A percentile compares a stretch with the other conserved stretches of the same genome.
Conservation (phyloP, 2,329 filamentous ascomycete species). For the Fusarium sp. region DNA sequence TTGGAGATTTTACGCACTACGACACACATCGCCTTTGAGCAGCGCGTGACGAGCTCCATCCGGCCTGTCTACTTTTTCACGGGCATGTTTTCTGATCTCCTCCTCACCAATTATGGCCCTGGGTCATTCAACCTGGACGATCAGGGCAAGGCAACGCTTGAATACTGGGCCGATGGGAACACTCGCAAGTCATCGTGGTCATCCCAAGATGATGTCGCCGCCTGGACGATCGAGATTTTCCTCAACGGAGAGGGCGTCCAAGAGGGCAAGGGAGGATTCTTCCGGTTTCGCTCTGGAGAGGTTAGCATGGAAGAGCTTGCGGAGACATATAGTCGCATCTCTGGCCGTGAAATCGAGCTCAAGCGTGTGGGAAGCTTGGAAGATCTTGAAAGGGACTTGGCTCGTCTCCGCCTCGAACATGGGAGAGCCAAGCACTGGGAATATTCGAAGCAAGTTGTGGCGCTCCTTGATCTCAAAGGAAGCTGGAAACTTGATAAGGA, state of each 20-base stretch:
- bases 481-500: not conserved
- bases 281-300: not conserved
- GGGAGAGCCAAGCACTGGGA: not conserved
- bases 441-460: not conserved
- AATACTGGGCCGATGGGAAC: not conserved
- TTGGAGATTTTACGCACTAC: not conserved
- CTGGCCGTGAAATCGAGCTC: not conserved
- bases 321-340: not conserved
- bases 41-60: not conserved
- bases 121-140: not conserved
- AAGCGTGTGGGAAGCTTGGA: not conserved
- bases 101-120: not conserved
- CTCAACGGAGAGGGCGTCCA: not conserved
- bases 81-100: not conserved
- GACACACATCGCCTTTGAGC: not conserved
- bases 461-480: not conserved
- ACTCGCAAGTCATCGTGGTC: not conserved
- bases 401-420: not conserved
- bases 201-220: not conserved
- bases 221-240: not conserved
- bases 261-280: not conserved
- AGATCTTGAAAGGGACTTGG: not conserved
- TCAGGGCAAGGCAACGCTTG: not conserved
- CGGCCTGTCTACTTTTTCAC: not conserved
- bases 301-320: not conserved